A percentile compares a stretch with the other conserved stretches of the same genome.
phyloP scores from a whole-genome alignment of 148 eudicot species.

The Chenopodium suecicum region DNA sequence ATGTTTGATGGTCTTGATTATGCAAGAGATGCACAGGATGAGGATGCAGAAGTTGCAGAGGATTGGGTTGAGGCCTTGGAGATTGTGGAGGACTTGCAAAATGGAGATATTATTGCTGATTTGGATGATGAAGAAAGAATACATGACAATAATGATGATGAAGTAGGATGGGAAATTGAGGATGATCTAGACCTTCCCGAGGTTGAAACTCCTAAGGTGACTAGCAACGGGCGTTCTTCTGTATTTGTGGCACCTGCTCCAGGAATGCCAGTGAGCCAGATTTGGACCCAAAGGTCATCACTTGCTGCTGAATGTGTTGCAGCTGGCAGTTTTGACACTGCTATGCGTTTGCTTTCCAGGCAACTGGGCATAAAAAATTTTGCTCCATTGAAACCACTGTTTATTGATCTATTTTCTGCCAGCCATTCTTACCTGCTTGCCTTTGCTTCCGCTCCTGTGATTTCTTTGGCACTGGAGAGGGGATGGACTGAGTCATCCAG shows the following conservation, averaged over 20 bases:
- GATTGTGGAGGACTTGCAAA: constrained; percentile 43
- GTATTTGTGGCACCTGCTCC: constrained; percentile 38
- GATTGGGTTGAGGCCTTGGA: constrained; percentile 68
- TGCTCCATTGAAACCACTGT: constrained; percentile 39
- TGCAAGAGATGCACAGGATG: constrained; percentile 40
- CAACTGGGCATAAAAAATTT: constrained; percentile 48
- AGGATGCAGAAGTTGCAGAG: constrained; percentile 52
- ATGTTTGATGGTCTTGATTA: constrained; percentile 63
- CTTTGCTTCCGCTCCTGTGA: constrained; percentile 39
- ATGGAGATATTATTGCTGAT: constrained; percentile 48
- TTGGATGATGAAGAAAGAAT: constrained; percentile 45
- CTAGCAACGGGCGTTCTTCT: constrained; percentile 32
- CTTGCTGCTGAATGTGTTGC: constrained; percentile 50
- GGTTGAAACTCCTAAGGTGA: constrained; percentile 39
- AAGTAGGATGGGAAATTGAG: constrained; percentile 46
- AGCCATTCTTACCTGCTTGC: constrained; percentile 43
- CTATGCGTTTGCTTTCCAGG: constrained; percentile 43
- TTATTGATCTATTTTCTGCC: constrained; percentile 42
- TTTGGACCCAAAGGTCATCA: constrained; percentile 47
- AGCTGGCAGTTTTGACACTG: constrained; percentile 51
- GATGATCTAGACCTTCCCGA: constrained; percentile 45
- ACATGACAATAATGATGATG: constrained; percentile 34
- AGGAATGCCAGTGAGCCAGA: constrained; percentile 50
- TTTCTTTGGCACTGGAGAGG: constrained; percentile 39
- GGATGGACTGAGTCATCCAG: constrained; percentile 44